These are phyloP conservation scores for Xylaria hypoxylon DNA, from an alignment of 2,329 filamentous ascomycete species.

Conservation along the genomic window DNA sequence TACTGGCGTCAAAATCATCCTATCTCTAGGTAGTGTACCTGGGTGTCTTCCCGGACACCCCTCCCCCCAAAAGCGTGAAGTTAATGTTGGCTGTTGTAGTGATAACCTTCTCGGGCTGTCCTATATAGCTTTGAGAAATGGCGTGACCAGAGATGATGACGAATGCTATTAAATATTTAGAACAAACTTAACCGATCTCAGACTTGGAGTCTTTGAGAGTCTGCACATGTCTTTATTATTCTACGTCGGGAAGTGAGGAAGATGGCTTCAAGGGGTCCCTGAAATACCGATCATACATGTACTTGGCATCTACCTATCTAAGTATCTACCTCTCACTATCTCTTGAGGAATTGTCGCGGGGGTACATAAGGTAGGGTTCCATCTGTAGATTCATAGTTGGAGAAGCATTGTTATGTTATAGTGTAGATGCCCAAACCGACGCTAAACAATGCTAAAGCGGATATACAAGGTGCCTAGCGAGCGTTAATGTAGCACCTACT, in stretches of 20 bases:
- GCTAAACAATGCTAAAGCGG: constrained; percentile 7
- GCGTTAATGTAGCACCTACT: background rate
- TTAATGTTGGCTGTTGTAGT: constrained; percentile 13
- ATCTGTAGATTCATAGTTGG: too few relatives aligned
- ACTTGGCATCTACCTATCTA: too few relatives aligned
- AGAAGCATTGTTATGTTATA: too few relatives aligned
- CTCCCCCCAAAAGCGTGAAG: background rate
- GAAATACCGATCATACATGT: background rate
- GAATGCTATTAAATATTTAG: background rate
- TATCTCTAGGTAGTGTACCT: too few relatives aligned
- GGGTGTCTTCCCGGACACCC: too few relatives aligned
- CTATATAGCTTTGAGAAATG: background rate
- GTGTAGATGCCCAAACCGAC: constrained; percentile 17
- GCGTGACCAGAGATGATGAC: too few relatives aligned
- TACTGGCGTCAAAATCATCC: constrained; percentile 22
- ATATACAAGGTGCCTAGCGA: background rate
- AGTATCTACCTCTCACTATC: too few relatives aligned
- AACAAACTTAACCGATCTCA: background rate
- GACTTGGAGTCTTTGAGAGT: background rate
- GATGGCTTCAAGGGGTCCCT: background rate
- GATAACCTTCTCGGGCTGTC: background rate
- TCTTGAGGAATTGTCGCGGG: too few relatives aligned
- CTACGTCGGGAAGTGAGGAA: background rate
- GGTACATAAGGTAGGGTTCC: too few relatives aligned
- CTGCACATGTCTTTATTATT: background rate